A percentile compares a stretch with the other conserved stretches of the same genome.
Evolutionary conservation across 2,329 filamentous ascomycete species (phyloP).

Genomic region (Phyllosticta citribraziliensis): DNA sequence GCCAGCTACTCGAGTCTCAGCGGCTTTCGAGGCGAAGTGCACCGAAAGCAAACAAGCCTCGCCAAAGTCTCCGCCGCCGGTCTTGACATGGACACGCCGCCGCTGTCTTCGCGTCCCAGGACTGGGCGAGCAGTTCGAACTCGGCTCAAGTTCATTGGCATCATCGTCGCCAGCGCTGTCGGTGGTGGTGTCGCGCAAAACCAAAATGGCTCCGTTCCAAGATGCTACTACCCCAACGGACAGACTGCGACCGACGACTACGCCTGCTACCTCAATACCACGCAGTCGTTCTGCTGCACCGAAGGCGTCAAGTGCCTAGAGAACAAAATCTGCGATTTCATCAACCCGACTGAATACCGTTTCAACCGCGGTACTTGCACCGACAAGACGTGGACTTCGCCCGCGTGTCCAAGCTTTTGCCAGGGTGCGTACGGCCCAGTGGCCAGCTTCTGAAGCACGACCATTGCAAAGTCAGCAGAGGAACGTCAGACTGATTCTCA

Average conservation of each 20-base stretch:
- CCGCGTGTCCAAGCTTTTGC: constrained; percentile 4
- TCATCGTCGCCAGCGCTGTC: not conserved
- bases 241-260: constrained; percentile 4
- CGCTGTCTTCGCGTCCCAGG: not conserved
- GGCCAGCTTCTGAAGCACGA: not conserved
- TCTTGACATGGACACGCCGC: not conserved
- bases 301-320: constrained; percentile 1
- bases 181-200: not conserved
- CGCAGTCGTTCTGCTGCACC: constrained; percentile 5
- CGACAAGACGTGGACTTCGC: constrained; percentile 5
- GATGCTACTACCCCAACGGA: constrained; percentile 8
- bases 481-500: not conserved
- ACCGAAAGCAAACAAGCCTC: not conserved
- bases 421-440: not conserved
- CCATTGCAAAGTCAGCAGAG: no score
- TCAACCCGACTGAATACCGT: not conserved
- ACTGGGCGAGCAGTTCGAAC: not conserved
- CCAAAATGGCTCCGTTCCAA: not conserved
- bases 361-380: constrained; percentile 8
- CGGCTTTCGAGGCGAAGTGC: not conserved
- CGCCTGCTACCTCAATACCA: constrained; percentile 4
- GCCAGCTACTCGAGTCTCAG: not conserved
- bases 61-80: not conserved
- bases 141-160: not conserved
- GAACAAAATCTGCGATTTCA: constrained; percentile 5